phyloP scores from a whole-genome alignment of 169 alveolate genomes.

The Theileria annulata region DNA sequence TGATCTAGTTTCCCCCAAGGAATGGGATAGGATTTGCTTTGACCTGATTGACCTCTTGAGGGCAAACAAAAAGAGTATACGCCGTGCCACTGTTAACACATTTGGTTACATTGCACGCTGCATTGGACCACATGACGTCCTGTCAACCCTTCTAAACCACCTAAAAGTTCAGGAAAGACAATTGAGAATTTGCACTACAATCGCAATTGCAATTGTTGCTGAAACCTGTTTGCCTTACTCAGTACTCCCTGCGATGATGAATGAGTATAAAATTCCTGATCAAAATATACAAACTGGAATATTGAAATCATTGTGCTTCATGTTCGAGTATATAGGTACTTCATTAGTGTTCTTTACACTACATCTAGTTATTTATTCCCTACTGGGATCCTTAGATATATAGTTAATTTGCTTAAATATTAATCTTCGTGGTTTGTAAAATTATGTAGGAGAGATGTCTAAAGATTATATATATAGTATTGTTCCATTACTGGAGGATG shows the following conservation, averaged over 20 bases:
- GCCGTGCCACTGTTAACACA: slow-evolving; percentile 98
- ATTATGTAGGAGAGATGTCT: slow-evolving; percentile 80
- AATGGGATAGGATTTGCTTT: slow-evolving; percentile 99
- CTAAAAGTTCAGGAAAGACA: slow-evolving; percentile 98
- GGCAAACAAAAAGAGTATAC: slow-evolving; percentile 93
- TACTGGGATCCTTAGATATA: slow-evolving; percentile 20
- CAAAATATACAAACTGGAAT: slow-evolving; percentile 99
- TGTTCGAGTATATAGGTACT: slow-evolving; percentile 96
- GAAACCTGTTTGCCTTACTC: slow-evolving; percentile 99
- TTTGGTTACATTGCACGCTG: slow-evolving; percentile 99
- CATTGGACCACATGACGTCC: slow-evolving; percentile 99
- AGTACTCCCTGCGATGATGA: slow-evolving; percentile 98
- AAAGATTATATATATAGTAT: slow-evolving; percentile 97
- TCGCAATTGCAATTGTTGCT: slow-evolving; percentile 99
- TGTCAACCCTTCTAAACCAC: slow-evolving; percentile 91
- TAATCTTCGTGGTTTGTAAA: background rate
- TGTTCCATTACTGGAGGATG: slow-evolving; percentile 97
- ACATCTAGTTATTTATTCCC: background rate
- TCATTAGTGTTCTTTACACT: background rate
- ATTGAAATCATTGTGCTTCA: slow-evolving; percentile 96
- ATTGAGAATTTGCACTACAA: slow-evolving; percentile 96
- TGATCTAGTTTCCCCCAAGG: slow-evolving; percentile 98
- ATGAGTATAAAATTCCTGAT: slow-evolving; percentile 99
- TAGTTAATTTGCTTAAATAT: background rate
- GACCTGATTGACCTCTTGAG: slow-evolving; percentile 95